These are phyloP conservation scores for Wickerhamiella hasegawae DNA, from an alignment of 805 yeast species.

Conservation along the genomic window DNA sequence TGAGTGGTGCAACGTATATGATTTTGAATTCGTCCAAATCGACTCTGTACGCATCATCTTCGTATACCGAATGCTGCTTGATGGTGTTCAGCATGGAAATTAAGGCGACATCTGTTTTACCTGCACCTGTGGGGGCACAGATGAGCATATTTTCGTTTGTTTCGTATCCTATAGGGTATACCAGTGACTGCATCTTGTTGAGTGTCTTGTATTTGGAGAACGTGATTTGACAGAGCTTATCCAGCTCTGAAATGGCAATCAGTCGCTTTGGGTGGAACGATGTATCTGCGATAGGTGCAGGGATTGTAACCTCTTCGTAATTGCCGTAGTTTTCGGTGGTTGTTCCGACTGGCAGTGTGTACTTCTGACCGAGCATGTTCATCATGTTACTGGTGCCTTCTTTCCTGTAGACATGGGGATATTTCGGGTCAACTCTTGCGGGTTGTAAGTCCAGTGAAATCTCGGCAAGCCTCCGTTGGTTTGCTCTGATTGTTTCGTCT, in stretches of 20 bases:
- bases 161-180: conserved; percentile 80
- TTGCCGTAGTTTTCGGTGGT: conserved; percentile 28
- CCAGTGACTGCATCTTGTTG: conserved; percentile 80
- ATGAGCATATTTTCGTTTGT: conserved; percentile 90
- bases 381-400: conserved; percentile 51
- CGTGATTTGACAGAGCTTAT: conserved; percentile 66
- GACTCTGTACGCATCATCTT: conserved; percentile 37
- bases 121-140: conserved; percentile 98
- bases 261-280: conserved; percentile 29
- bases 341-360: conserved; percentile 68
- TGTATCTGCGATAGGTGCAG: conserved; percentile 31
- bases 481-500: conserved; percentile 8
- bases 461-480: conserved; percentile 8
- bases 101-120: conserved; percentile 88
- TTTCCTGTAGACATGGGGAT: conserved; percentile 77
- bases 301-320: conserved; percentile 73
- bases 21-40: conserved; percentile 78
- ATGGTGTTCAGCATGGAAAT: conserved; percentile 66
- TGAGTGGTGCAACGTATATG: conserved; percentile 83
- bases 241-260: conserved; percentile 47
- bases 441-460: conserved; percentile 13
- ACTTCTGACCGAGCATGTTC: conserved; percentile 70
- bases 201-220: conserved; percentile 62
- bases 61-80: conserved; percentile 35
- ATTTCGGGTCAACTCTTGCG: conserved; percentile 30